Evolutionary conservation across 768 basidiomycete species (phyloP).

Genomic region (Suillus hirtellus): DNA sequence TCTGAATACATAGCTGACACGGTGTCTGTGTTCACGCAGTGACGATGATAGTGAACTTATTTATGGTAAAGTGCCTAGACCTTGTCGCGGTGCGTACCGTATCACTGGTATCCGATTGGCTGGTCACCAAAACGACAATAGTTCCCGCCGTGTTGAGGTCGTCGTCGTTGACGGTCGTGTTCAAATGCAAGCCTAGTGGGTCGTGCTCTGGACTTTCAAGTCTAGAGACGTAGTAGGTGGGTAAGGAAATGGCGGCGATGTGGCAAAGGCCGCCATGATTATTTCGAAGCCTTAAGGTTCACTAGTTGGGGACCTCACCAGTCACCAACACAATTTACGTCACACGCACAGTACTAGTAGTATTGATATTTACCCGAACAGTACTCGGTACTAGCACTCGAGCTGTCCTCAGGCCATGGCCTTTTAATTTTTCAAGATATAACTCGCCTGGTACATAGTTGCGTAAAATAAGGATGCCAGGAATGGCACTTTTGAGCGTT

Average conservation of each 20-base stretch:
- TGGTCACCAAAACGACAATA: not conserved
- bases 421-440: not conserved
- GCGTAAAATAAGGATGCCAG: not conserved
- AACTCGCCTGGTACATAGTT: not conserved
- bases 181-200: not conserved
- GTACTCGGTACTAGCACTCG: not conserved
- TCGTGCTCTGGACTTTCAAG: not conserved
- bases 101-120: not conserved
- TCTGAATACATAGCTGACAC: not conserved
- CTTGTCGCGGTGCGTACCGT: not conserved
- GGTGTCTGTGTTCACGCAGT: not conserved
- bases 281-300: not conserved
- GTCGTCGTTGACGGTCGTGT: not conserved
- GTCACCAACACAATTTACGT: slow-evolving; percentile 1
- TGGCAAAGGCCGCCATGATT: not conserved
- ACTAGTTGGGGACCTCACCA: slow-evolving; percentile 8
- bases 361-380: not conserved
- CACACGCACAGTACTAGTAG: not conserved
- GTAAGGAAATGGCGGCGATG: not conserved
- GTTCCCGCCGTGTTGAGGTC: not conserved
- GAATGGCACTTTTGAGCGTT: not conserved
- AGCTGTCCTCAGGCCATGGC: not conserved
- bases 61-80: not conserved
- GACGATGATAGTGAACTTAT: not conserved
- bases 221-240: not conserved